A percentile compares a stretch with the other conserved stretches of the same genome.
phyloP scores from a whole-genome alignment of 2,329 filamentous ascomycete genomes.

The Xylariales sp. region DNA sequence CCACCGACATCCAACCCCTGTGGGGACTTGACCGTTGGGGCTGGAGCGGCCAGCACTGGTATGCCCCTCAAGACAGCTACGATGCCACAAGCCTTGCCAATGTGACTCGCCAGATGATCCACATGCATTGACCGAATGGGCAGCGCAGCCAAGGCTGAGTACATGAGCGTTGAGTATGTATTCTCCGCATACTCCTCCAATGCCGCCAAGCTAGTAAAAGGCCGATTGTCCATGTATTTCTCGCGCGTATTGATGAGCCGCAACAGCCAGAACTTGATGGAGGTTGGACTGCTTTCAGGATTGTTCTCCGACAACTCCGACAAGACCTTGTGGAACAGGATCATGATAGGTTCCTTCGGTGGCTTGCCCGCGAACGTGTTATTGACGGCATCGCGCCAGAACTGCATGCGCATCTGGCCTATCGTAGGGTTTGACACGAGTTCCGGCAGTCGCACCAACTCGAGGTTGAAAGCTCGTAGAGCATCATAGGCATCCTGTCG shows the following conservation, averaged over 20 bases:
- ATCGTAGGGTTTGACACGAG: slow-evolving; percentile 83
- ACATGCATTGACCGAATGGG: slow-evolving; percentile 77
- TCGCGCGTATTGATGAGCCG: slow-evolving; percentile 78
- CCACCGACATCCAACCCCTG: slow-evolving; percentile 31
- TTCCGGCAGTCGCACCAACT: slow-evolving; percentile 85
- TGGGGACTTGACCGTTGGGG: slow-evolving; percentile 43
- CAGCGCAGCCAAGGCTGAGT: slow-evolving; percentile 75
- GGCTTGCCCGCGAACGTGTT: slow-evolving; percentile 73
- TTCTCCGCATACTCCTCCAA: slow-evolving; percentile 90
- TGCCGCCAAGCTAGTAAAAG: slow-evolving; percentile 67
- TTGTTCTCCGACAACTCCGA: slow-evolving; percentile 47
- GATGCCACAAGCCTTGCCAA: slow-evolving; percentile 91
- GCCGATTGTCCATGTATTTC: slow-evolving; percentile 76
- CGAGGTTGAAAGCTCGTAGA: slow-evolving; percentile 87
- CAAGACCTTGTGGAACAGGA: slow-evolving; percentile 72
- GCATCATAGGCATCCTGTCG: slow-evolving; percentile 82
- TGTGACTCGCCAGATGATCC: slow-evolving; percentile 90
- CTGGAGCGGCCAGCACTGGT: slow-evolving; percentile 78
- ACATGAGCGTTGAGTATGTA: slow-evolving; percentile 89
- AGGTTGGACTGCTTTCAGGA: slow-evolving; percentile 37
- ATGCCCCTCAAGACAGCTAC: slow-evolving; percentile 80
- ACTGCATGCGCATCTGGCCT: slow-evolving; percentile 84
- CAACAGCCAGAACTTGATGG: slow-evolving; percentile 67
- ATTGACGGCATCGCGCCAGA: slow-evolving; percentile 84
- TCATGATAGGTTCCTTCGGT: slow-evolving; percentile 85